Evolutionary conservation across 441 rosid species (phyloP), one percentile per base, ranked within the genome.

Genomic region (Eutrema salsugineum): DNA sequence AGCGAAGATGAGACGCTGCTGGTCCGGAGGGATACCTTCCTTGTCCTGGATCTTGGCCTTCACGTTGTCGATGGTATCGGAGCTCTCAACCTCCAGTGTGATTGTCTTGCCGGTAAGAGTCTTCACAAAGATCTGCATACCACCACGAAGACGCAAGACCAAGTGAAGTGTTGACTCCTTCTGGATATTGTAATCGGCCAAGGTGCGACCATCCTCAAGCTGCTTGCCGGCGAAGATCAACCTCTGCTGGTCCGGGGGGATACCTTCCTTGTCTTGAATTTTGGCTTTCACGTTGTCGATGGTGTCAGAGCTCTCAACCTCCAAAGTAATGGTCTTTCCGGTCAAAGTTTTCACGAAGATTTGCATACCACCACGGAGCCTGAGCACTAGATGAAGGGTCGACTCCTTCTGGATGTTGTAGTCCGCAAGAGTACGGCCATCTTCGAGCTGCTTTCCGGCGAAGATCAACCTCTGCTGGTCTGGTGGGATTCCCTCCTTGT

Each of bases 1-100:
- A n/a, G 87, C 87, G 42, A 85, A 85, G 56, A 85, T 85, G 49
- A 85, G 63, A 50, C 87, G 69, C 61, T 85, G 89, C 78, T 85
- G 87, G 68, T 85, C 89, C 1, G 83, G 83, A 0, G 83, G 83
- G 1, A 80, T 80, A 0, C 83, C 79, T 0, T 80, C 83, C 0
- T 80, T 77, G 1, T 80, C 83, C 0, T 79, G 83, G 0, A 79
- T 79, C 65, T 79, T 79, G 0, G 83, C 71, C 5, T 79, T 79
- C 5, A 79, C 80, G 6, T 79, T 79, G 6, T 79, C 80, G 1
- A 79, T 72, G 0, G 82, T 79, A 33, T 76, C 82, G 0, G 82
- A 76, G 38, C 83, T 79, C 63, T 79, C 83, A 0, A 79, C 83
- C 65, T 79, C 82, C 0, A 79, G 5, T 1, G 83, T 80, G 1